Percentiles rank a stretch among this genome's conserved stretches.
phyloP scores from a whole-genome alignment of 306 rosid species.

The Corylus avellana region DNA sequence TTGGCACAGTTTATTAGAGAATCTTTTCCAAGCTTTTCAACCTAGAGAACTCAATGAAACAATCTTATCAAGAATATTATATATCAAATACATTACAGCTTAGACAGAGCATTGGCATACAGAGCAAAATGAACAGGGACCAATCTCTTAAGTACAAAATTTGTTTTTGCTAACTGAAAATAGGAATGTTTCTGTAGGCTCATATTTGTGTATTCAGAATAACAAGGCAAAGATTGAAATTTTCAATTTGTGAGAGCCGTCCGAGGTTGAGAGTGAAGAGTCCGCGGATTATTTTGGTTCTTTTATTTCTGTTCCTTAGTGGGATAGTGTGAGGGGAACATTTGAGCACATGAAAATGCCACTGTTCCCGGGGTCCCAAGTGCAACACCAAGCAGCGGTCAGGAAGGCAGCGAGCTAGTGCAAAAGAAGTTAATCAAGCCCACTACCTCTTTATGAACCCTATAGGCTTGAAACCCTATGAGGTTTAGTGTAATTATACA shows the following conservation, averaged over 20 bases:
- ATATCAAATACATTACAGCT: conserved; percentile 6
- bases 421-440: too few relatives aligned
- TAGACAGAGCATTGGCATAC: conserved; percentile 7
- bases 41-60: conserved; percentile 43
- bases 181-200: not conserved
- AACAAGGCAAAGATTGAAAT: not conserved
- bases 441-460: too few relatives aligned
- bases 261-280: not conserved
- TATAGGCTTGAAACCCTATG: too few relatives aligned
- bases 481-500: too few relatives aligned
- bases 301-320: too few relatives aligned
- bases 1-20: conserved; percentile 87
- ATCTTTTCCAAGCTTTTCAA: conserved; percentile 93
- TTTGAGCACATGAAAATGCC: too few relatives aligned
- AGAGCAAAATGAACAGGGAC: not conserved
- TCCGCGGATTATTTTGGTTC: too few relatives aligned
- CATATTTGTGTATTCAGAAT: not conserved
- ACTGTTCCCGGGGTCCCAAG: too few relatives aligned
- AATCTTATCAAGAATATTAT: conserved; percentile 9
- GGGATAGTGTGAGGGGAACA: too few relatives aligned
- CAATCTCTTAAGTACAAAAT: not conserved
- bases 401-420: too few relatives aligned
- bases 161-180: not conserved
- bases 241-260: not conserved
- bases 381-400: too few relatives aligned